phyloP scores from a whole-genome alignment of 495 filamentous ascomycete species.

The Tuber aestivum region DNA sequence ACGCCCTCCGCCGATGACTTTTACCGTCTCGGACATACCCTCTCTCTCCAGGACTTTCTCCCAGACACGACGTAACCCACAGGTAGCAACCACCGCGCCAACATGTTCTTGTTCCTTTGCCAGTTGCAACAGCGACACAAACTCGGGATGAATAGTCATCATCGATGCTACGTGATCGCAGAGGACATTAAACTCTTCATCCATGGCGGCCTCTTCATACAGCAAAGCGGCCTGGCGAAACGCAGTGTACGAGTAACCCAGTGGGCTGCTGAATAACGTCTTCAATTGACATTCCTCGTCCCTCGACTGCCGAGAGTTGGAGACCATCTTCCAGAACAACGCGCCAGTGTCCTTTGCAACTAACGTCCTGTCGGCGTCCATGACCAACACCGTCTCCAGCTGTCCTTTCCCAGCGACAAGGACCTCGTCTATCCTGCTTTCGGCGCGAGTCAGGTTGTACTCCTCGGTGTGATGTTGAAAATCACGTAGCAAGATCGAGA shows the following conservation, averaged over 20 bases:
- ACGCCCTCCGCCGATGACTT: constrained; percentile 55
- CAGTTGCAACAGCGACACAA: constrained; percentile 47
- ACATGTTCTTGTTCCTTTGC: constrained; percentile 46
- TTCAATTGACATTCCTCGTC: constrained; percentile 44
- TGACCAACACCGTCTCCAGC: constrained; percentile 49
- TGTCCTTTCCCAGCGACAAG: constrained; percentile 31
- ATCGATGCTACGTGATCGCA: constrained; percentile 49
- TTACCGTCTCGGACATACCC: constrained; percentile 48
- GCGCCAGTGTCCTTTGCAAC: constrained; percentile 52
- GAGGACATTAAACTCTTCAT: constrained; percentile 48
- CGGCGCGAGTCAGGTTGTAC: constrained; percentile 46
- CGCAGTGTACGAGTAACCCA: constrained; percentile 53
- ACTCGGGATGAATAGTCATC: constrained; percentile 51
- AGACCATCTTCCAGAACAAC: constrained; percentile 50
- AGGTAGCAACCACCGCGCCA: constrained; percentile 54
- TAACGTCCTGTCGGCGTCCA: constrained; percentile 59
- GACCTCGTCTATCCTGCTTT: constrained; percentile 45
- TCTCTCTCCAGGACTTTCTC: constrained; percentile 50
- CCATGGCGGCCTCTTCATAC: constrained; percentile 50
- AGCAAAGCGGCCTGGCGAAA: constrained; percentile 56
- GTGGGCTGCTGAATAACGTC: constrained; percentile 48
- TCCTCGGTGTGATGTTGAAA: constrained; percentile 46
- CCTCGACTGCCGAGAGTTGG: constrained; percentile 12
- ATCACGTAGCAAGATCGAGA: constrained; percentile 43
- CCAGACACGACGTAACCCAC: constrained; percentile 56